These are phyloP conservation scores for Cryptococcus sp. DNA, from an alignment of 1,284 basidiomycete species.

Conservation along the genomic window DNA sequence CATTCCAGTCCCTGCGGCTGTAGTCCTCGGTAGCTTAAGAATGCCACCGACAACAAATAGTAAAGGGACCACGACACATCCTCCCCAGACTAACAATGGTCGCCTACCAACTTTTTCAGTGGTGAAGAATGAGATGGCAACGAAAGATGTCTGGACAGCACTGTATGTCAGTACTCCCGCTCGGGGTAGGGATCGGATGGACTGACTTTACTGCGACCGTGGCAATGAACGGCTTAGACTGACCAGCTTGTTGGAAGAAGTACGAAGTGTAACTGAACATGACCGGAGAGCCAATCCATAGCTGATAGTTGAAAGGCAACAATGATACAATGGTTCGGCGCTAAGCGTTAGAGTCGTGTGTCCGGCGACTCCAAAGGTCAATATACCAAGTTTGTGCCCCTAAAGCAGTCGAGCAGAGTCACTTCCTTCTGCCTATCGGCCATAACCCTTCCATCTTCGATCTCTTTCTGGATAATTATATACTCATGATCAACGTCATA, in stretches of 20 bases:
- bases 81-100: slow-evolving; percentile 36
- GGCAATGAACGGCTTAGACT: slow-evolving; percentile 8
- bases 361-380: neutral
- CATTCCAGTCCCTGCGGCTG: slow-evolving; percentile 3
- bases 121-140: slow-evolving; percentile 38
- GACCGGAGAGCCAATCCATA: slow-evolving; percentile 14
- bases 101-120: slow-evolving; percentile 43
- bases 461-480: slow-evolving; percentile 7
- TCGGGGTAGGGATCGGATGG: neutral
- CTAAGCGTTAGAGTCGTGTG: neutral
- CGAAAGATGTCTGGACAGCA: slow-evolving; percentile 32
- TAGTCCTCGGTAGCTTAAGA: slow-evolving; percentile 15
- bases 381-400: slow-evolving; percentile 8
- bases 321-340: slow-evolving; percentile 15
- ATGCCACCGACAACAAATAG: slow-evolving; percentile 39
- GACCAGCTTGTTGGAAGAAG: slow-evolving; percentile 17
- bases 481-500: slow-evolving; percentile 16
- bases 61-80: slow-evolving; percentile 30
- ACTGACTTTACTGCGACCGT: slow-evolving; percentile 6
- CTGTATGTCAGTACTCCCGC: slow-evolving; percentile 1
- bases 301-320: slow-evolving; percentile 9
- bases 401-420: slow-evolving; percentile 8
- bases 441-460: slow-evolving; percentile 1
- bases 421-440: neutral
- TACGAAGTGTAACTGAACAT: slow-evolving; percentile 15